phyloP scores from a whole-genome alignment of 2,329 filamentous ascomycete genomes.

The Neofusicoccum cordaticola region DNA sequence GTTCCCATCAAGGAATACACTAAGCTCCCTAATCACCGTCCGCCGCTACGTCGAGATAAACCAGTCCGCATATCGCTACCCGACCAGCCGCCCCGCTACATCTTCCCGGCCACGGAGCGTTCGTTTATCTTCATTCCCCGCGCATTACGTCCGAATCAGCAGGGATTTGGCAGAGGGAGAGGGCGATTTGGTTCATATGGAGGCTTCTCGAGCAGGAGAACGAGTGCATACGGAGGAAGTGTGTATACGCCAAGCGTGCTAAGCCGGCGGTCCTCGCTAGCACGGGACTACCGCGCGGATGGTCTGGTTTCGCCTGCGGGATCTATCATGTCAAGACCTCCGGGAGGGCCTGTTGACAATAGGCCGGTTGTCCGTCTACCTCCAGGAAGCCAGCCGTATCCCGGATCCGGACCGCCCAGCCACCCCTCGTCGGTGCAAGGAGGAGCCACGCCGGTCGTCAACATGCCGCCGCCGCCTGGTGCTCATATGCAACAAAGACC shows the following conservation, averaged over 20 bases:
- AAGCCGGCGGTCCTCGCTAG: slow-evolving; percentile 80
- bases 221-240: slow-evolving; percentile 79
- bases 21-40: slow-evolving; percentile 88
- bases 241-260: slow-evolving; percentile 82
- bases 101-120: slow-evolving; percentile 83
- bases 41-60: slow-evolving; percentile 90
- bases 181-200: slow-evolving; percentile 68
- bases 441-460: slow-evolving; percentile 46
- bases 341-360: slow-evolving; percentile 57
- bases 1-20: slow-evolving; percentile 88
- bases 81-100: slow-evolving; percentile 74
- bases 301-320: slow-evolving; percentile 76
- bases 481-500: slow-evolving; percentile 56
- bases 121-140: slow-evolving; percentile 98
- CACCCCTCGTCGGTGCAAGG: slow-evolving; percentile 24
- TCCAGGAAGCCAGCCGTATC: slow-evolving; percentile 48
- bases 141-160: slow-evolving; percentile 88
- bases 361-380: slow-evolving; percentile 82
- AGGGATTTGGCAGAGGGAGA: slow-evolving; percentile 64
- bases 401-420: slow-evolving; percentile 14
- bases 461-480: slow-evolving; percentile 52
- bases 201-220: slow-evolving; percentile 69
- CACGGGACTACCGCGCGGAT: slow-evolving; percentile 66
- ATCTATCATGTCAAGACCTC: slow-evolving; percentile 69
- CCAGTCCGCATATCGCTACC: slow-evolving; percentile 92